These are phyloP conservation scores for Candida ovalis DNA, from an alignment of 805 yeast genomes.

Conservation along the genomic window DNA sequence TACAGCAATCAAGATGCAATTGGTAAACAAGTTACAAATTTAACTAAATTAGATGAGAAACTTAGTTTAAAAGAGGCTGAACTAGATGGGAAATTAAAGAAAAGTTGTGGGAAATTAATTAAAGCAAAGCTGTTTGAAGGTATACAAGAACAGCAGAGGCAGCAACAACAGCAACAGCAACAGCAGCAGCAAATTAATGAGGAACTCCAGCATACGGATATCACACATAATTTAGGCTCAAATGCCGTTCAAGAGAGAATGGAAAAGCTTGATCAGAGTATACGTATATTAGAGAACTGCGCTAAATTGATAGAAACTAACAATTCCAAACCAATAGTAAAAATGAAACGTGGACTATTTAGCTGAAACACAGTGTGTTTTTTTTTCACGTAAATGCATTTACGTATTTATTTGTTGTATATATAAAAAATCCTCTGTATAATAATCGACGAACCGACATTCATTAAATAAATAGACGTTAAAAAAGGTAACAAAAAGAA, in stretches of 20 bases:
- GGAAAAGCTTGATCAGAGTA: conserved; percentile 66
- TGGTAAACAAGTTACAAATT: conserved; percentile 16
- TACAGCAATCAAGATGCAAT: conserved; percentile 29
- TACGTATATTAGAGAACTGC: conserved; percentile 66
- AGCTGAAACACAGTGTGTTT: conserved; percentile 12
- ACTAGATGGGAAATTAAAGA: conserved; percentile 14
- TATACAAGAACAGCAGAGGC: neutral
- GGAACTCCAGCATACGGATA: too few relatives aligned
- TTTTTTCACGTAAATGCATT: too few relatives aligned
- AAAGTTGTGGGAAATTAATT: neutral
- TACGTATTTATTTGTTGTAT: neutral
- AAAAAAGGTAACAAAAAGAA: neutral
- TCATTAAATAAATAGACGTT: too few relatives aligned
- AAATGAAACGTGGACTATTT: conserved; percentile 16
- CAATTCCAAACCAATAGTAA: conserved; percentile 16
- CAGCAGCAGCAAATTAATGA: neutral
- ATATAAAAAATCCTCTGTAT: neutral
- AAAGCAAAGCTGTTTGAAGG: neutral
- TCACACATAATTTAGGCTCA: neutral
- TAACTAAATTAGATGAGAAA: conserved; percentile 13
- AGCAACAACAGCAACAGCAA: neutral
- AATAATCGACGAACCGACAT: neutral
- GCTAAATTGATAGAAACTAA: conserved; percentile 33
- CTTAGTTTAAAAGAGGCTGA: conserved; percentile 9
- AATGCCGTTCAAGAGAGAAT: conserved; percentile 48